A percentile compares a stretch with the other conserved stretches of the same genome.
phyloP scores from a whole-genome alignment of 2,329 filamentous ascomycete genomes.

The Fusarium annulatum region DNA sequence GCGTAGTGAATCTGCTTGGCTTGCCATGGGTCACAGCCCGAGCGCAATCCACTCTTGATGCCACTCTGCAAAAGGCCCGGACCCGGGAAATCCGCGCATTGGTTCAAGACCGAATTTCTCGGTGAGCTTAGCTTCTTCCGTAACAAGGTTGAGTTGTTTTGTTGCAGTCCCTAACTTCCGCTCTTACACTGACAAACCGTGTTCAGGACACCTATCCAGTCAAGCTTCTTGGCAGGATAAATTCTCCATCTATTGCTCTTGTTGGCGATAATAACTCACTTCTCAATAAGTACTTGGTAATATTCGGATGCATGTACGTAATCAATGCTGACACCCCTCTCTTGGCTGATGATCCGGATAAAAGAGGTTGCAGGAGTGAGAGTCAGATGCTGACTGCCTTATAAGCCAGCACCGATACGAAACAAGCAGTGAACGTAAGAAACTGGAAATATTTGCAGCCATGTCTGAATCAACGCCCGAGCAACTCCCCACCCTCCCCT shows the following conservation, averaged over 20 bases:
- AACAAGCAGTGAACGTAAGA: neutral
- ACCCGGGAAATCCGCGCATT: neutral
- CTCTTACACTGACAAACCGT: neutral
- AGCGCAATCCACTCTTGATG: neutral
- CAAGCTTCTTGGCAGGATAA: neutral
- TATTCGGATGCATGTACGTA: slow-evolving; percentile 1
- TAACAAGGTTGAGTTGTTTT: neutral
- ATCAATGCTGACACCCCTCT: neutral
- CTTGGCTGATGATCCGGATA: neutral
- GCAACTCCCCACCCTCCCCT: slow-evolving; percentile 37
- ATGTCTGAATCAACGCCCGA: slow-evolving; percentile 16
- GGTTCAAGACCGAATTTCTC: neutral
- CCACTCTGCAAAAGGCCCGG: neutral
- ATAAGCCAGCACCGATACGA: neutral
- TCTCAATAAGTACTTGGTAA: slow-evolving; percentile 10
- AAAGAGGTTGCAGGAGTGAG: neutral
- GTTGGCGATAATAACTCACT: neutral
- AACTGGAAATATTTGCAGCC: neutral
- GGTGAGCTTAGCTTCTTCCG: neutral
- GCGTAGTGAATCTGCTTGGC: too few species aligned
- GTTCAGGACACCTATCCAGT: neutral
- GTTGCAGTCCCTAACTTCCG: neutral
- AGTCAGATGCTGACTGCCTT: neutral
- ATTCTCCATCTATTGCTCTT: neutral
- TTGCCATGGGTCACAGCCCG: neutral